Evolutionary conservation across 1,284 basidiomycete species (phyloP).

Genomic region (Rhizoctonia solani): DNA sequence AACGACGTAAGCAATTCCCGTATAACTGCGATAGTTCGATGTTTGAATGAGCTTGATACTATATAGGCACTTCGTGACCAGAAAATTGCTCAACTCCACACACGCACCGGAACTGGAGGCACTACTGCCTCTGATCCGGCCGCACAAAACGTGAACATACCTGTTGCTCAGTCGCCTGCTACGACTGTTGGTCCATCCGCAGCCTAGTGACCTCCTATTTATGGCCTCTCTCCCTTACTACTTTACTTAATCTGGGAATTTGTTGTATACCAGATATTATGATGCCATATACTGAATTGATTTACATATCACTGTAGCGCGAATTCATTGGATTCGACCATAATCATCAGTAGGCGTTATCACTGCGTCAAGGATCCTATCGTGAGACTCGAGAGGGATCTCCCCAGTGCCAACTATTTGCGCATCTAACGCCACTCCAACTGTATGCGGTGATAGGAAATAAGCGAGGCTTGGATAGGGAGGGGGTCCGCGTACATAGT

Average conservation of each 20-base stretch:
- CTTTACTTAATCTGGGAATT: neutral
- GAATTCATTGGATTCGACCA: too few relatives aligned
- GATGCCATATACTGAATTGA: conserved; percentile 1
- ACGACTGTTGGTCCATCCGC: conserved; percentile 13
- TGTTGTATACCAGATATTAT: conserved; percentile 14
- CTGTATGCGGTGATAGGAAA: too few relatives aligned
- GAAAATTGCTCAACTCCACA: conserved; percentile 30
- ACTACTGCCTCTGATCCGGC: neutral
- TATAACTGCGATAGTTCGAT: neutral
- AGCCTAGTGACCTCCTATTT: neutral
- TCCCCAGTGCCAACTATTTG: conserved; percentile 35
- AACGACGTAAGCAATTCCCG: conserved; percentile 12
- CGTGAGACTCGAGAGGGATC: conserved; percentile 36
- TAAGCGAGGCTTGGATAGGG: too few relatives aligned
- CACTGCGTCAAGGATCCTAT: conserved; percentile 31
- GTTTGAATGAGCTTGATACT: neutral
- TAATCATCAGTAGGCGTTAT: conserved; percentile 1
- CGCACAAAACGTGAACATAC: conserved; percentile 17
- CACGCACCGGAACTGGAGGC: conserved; percentile 4
- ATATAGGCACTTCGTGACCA: conserved; percentile 29
- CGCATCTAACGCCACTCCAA: conserved; percentile 36
- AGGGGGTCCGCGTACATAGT: conserved; percentile 24
- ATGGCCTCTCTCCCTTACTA: neutral
- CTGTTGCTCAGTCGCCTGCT: conserved; percentile 12
- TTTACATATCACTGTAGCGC: neutral